Evolutionary conservation across 176 grass and related monocot genomes (phyloP), one percentile per base, ranked within the genome.

Genomic region (Raddia guianensis): DNA sequence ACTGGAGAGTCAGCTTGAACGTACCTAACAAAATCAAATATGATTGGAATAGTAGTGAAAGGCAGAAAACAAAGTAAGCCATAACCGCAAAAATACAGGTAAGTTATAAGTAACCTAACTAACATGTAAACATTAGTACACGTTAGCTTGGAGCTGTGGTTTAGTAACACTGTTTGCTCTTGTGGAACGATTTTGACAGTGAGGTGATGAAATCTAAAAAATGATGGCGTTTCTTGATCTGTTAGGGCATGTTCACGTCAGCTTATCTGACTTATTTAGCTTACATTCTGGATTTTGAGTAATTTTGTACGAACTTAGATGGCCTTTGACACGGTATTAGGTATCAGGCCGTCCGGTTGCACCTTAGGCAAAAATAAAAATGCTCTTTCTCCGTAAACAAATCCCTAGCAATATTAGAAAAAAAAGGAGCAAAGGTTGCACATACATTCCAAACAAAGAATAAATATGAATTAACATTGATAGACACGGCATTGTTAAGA

Each of bases 1-100:
- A 87, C 66, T 82, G 79, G 48, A 87, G 85, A 48, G 79, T 77
- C 73, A 82, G 12, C 57, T 87, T 87, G 59, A 87, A 82, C 73
- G 79, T 87, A 82, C 85, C 85, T 87, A 48, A 57, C 12, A 77
- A 83, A 63, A 42, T 63, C 48, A 67, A 73, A 44, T n/a, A 85
- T 15, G 21, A 33, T 13, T 9, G 13, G 27, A 27, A 75, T 40
- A 44, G 21, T 27, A 75, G 21, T 61, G 20, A 49, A 68, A 75
- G 11, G 52, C 21, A 81, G 6, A 68, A 86, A 58, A 37, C 4
- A 49, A 67, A 57, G 18, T 21, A 79, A 20, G 37, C n/a, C 46
- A 46, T 56, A 72, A 32, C 5, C 13, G 6, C 64, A 34, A 66
- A 57, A 60, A 80, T 0, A 86, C 7, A 74, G 49, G 51, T 6